Conservation (phyloP, 495 filamentous ascomycete genomes). For the Trichoderma parareesei region DNA sequence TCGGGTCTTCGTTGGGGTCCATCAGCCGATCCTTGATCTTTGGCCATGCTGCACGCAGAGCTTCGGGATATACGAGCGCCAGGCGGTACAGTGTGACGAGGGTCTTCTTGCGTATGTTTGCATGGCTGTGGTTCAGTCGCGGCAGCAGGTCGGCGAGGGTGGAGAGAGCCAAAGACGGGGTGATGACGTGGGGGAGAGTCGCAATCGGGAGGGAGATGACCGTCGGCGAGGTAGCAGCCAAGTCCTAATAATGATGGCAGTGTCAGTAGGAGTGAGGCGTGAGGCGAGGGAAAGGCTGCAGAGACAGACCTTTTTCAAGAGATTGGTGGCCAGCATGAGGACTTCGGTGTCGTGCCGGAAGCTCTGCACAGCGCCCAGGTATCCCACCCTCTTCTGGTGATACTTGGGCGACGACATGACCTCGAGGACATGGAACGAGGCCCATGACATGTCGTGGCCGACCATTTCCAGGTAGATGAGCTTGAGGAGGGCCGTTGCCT, state of each 20-base stretch:
- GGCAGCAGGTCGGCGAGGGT: constrained; percentile 78
- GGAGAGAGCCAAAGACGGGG: constrained; percentile 80
- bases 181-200: constrained; percentile 86
- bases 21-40: constrained; percentile 91
- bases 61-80: constrained; percentile 89
- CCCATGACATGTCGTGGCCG: constrained; percentile 99
- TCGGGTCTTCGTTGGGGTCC: constrained; percentile 83
- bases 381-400: constrained; percentile 87
- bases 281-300: neutral
- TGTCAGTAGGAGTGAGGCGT: neutral
- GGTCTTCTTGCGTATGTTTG: constrained; percentile 85
- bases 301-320: constrained; percentile 78
- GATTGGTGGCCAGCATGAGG: constrained; percentile 92
- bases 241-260: constrained; percentile 42
- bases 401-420: constrained; percentile 97
- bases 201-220: constrained; percentile 77
- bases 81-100: constrained; percentile 87
- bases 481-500: constrained; percentile 91
- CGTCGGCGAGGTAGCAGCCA: constrained; percentile 62
- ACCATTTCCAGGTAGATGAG: constrained; percentile 98
- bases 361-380: constrained; percentile 93
- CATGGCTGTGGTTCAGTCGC: constrained; percentile 73
- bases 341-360: constrained; percentile 94
- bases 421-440: constrained; percentile 93
- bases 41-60: constrained; percentile 86